A percentile compares a stretch with the other conserved stretches of the same genome.
Conservation (phyloP, 495 filamentous ascomycete species). For the Penicillium parvum region DNA sequence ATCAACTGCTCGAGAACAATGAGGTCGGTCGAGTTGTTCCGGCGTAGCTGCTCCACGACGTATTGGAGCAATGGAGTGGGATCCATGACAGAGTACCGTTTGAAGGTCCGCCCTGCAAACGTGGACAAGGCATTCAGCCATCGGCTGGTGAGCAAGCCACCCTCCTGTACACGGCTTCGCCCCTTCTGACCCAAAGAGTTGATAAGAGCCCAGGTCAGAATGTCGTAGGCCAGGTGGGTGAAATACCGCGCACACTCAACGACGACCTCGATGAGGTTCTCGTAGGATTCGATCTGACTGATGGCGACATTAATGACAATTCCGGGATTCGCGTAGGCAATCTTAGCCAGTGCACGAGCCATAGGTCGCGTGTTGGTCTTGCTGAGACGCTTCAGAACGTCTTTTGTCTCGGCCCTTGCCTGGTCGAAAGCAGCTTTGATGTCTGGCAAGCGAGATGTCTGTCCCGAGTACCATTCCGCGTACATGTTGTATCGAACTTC, state of each 20-base stretch:
- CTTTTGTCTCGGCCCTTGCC: conserved; percentile 70
- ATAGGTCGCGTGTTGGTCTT: conserved; percentile 79
- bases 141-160: conserved; percentile 78
- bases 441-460: conserved; percentile 68
- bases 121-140: conserved; percentile 83
- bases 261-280: conserved; percentile 86
- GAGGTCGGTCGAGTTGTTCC: conserved; percentile 78
- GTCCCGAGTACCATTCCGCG: conserved; percentile 81
- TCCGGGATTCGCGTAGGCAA: conserved; percentile 81
- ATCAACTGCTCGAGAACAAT: conserved; percentile 86
- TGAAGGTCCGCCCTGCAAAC: conserved; percentile 85
- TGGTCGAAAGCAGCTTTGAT: conserved; percentile 75
- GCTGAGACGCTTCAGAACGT: conserved; percentile 78
- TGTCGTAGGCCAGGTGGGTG: conserved; percentile 86
- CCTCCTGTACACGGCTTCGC: conserved; percentile 72
- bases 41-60: conserved; percentile 73
- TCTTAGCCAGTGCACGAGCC: conserved; percentile 81
- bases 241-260: conserved; percentile 93
- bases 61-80: conserved; percentile 83
- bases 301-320: conserved; percentile 85
- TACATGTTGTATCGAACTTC: conserved; percentile 82
- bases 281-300: conserved; percentile 82
- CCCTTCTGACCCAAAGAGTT: conserved; percentile 70
- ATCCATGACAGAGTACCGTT: conserved; percentile 74
- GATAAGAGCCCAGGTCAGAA: conserved; percentile 83